A percentile compares a stretch with the other conserved stretches of the same genome.
Evolutionary conservation across 106 monocot species (phyloP).

Genomic region (Allium fistulosum): DNA sequence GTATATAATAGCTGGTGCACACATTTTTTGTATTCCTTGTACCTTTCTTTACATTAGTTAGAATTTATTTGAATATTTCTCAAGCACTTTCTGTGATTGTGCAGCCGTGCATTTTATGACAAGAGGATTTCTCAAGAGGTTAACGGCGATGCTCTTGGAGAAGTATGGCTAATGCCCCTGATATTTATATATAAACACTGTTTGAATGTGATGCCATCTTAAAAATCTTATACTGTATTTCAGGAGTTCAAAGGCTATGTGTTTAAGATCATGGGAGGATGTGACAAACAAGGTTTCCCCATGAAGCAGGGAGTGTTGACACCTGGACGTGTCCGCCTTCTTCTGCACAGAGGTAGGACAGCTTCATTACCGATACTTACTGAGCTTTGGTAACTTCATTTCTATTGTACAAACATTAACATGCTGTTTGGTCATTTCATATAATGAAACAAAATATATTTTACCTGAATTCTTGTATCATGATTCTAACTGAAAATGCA

Average conservation of each 20-base stretch:
- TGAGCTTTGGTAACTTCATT: no score
- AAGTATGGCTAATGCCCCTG: slow-evolving; percentile 18
- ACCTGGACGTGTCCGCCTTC: slow-evolving; percentile 46
- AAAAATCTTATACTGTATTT: neutral
- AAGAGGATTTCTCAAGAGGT: slow-evolving; percentile 78
- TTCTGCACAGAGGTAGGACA: slow-evolving; percentile 40
- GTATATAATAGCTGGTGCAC: no score
- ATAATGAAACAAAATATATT: no score
- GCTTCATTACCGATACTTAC: neutral
- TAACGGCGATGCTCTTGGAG: slow-evolving; percentile 60
- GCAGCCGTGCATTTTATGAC: slow-evolving; percentile 54
- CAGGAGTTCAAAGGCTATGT: slow-evolving; percentile 76
- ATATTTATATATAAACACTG: neutral
- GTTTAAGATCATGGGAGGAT: slow-evolving; percentile 60
- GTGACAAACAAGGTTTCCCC: slow-evolving; percentile 72
- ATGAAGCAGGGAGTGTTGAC: slow-evolving; percentile 72
- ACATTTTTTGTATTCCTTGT: no score
- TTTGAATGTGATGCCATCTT: neutral
- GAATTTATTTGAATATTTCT: no score
- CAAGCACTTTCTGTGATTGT: neutral
- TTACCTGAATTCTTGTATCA: no score
- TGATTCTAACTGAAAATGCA: no score
- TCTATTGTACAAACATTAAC: no score
- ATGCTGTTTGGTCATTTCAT: no score
- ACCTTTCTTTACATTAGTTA: no score